Conservation (phyloP, 345 rosid genomes). For the Moringa oleifera region DNA sequence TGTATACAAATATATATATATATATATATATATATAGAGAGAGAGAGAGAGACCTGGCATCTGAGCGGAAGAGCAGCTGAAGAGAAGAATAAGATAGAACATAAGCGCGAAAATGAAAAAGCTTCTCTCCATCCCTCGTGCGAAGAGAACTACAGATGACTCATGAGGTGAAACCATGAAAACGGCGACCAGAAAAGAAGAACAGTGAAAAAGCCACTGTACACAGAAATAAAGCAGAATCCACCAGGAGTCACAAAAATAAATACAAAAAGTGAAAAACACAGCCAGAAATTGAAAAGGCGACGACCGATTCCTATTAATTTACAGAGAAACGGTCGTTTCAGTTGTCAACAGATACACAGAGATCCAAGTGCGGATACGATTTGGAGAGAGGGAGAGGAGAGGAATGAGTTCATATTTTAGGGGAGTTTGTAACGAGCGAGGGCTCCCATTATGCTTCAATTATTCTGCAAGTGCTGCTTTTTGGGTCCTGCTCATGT, state of each 20-base stretch:
- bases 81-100: slow-evolving; percentile 31
- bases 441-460: neutral
- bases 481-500: neutral
- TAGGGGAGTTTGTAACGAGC: neutral
- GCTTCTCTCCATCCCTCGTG: slow-evolving; percentile 47
- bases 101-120: slow-evolving; percentile 21
- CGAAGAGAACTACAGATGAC: slow-evolving; percentile 13
- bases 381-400: neutral
- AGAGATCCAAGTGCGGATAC: neutral
- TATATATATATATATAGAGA: slow-evolving; percentile 8
- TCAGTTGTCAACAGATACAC: no score
- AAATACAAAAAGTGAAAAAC: no score
- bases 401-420: no score
- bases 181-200: slow-evolving; percentile 8
- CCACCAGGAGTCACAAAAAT: no score
- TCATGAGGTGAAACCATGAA: slow-evolving; percentile 20
- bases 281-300: no score
- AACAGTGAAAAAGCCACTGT: neutral
- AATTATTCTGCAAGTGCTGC: neutral
- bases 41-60: slow-evolving; percentile 39
- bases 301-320: no score
- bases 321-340: no score
- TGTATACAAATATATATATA: no score
- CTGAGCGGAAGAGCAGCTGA: slow-evolving; percentile 48
- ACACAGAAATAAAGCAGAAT: no score